These are phyloP conservation scores for Cryphonectria naterciae DNA, from an alignment of 2,329 filamentous ascomycete species.

Conservation along the genomic window DNA sequence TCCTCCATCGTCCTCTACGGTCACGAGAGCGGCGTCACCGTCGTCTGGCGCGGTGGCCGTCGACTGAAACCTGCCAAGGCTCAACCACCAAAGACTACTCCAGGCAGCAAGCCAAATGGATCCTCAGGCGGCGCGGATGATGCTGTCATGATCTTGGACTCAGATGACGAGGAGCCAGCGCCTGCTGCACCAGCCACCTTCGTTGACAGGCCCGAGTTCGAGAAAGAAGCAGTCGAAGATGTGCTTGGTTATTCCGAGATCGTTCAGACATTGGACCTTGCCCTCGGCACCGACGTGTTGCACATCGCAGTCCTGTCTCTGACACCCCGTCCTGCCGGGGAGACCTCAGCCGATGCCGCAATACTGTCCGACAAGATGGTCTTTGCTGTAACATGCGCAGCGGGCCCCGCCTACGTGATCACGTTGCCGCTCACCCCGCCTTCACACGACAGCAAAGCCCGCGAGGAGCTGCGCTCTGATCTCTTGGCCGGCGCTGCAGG, in stretches of 20 bases:
- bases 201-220: constrained; percentile 62
- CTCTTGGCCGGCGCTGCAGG: constrained; percentile 60
- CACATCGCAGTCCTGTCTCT: constrained; percentile 61
- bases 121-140: constrained; percentile 45
- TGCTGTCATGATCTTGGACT: constrained; percentile 66
- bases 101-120: constrained; percentile 57
- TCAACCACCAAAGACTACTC: constrained; percentile 33
- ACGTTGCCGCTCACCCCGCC: constrained; percentile 65
- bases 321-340: constrained; percentile 52
- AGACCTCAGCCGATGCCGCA: constrained; percentile 51
- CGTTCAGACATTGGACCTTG: constrained; percentile 64
- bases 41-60: constrained; percentile 66
- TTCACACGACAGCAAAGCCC: constrained; percentile 61
- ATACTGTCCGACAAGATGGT: constrained; percentile 62
- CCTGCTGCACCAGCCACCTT: constrained; percentile 38
- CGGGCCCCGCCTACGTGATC: constrained; percentile 59
- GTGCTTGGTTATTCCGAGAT: constrained; percentile 56
- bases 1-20: constrained; percentile 66
- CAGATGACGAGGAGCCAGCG: constrained; percentile 58
- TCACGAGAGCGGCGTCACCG: constrained; percentile 64
- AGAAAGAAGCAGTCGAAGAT: constrained; percentile 53
- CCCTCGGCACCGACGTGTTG: constrained; percentile 58
- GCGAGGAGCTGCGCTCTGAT: constrained; percentile 55
- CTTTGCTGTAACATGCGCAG: constrained; percentile 64
- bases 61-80: constrained; percentile 55